Percentiles rank a stretch among this genome's conserved stretches.
These are phyloP conservation scores for Eucalyptus globulus DNA, from an alignment of 345 rosid genomes.

Conservation along the genomic window DNA sequence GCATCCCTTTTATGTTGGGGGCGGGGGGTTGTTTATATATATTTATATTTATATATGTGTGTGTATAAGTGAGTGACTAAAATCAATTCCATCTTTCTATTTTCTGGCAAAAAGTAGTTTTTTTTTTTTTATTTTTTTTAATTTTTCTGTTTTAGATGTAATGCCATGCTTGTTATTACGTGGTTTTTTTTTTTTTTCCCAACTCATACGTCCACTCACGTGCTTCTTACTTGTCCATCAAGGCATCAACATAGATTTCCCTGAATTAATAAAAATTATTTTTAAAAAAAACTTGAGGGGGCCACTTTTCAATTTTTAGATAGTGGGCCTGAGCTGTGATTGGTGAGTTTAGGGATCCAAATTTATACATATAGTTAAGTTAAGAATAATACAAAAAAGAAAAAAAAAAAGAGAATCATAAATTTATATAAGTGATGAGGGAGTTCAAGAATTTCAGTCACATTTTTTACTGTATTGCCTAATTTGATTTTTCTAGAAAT, in stretches of 20 bases:
- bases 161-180: neutral
- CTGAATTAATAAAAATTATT: neutral
- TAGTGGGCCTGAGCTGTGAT: neutral
- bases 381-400: neutral
- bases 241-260: neutral
- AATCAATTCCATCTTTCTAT: neutral
- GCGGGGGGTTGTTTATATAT: neutral
- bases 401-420: neutral
- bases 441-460: neutral
- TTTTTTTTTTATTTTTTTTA: neutral
- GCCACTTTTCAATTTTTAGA: neutral
- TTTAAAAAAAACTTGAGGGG: neutral
- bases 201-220: neutral
- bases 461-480: neutral
- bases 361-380: neutral
- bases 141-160: neutral
- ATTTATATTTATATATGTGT: neutral
- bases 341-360: neutral
- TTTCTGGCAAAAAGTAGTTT: neutral
- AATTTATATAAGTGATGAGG: neutral
- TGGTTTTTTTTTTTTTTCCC: accelerated
- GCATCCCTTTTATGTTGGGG: neutral
- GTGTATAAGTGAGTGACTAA: neutral
- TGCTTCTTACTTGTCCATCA: neutral
- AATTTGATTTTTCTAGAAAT: neutral